Evolutionary conservation across 441 rosid genomes (phyloP), one percentile per base, ranked within the genome.

Genomic region (Bruguiera hainesii): DNA sequence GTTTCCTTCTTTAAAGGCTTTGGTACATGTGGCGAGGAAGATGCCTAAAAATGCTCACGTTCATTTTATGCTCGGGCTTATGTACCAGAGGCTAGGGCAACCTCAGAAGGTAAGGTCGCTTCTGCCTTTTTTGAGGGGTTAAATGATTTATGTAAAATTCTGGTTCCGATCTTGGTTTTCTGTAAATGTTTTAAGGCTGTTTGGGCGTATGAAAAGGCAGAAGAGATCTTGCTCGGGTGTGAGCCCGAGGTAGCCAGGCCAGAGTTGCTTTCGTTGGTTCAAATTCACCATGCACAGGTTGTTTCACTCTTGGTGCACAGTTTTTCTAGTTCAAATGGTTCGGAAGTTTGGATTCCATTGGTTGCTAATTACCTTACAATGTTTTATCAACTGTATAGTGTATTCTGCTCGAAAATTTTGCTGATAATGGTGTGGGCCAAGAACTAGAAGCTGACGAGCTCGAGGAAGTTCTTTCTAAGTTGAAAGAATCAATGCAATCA

Each of bases 11-110:
- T 26, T 26, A 1, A 26, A 94, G 98, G 98, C 97, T 69, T 86
- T 94, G 81, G 80, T 83, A 49, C 97, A 91, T 67, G 98, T 91
- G 64, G 98, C 93, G 46, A 84, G 88, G 82, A 94, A 94, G 84
- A 94, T 91, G 96, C 90, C 98, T 1, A 94, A 88, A 79, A 94
- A 94, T 82, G 96, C 96, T 56, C 98, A 94, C 80, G 92, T 91
- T 10, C 93, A 94, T 87, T 94, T 94, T 68, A 85, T 94, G 39
- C 97, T 94, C 68, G 98, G 98, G 10, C 67, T 94, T 10, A 91
- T 94, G 97, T 88, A 85, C 79, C 98, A 94, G 77, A 82, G 98
- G 65, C 69, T 91, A 80, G 87, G 92, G 61, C 98, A 91, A 74
- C 87, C 89, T 68, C 94, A 82, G 65, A 94, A 94, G 97, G 98